phyloP scores from a whole-genome alignment of 2,329 filamentous ascomycete genomes.

The Ophiostoma tasmaniense region DNA sequence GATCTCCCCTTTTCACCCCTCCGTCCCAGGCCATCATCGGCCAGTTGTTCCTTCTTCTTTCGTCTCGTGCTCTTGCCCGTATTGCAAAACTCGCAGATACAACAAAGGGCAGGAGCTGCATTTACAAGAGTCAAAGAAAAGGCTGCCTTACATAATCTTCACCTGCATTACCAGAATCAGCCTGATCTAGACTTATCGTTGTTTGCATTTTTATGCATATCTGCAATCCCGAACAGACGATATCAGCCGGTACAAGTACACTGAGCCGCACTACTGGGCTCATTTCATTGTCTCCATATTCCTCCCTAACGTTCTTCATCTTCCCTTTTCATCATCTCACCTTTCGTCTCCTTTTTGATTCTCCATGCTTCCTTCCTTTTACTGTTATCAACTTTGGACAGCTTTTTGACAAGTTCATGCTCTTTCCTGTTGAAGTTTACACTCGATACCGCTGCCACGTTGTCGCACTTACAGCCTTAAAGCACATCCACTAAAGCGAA shows the following conservation, averaged over 20 bases:
- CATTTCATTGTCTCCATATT: background rate
- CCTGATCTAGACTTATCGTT: background rate
- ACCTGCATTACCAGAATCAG: too few species aligned
- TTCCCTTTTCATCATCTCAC: background rate
- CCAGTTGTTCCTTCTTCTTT: background rate
- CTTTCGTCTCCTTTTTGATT: background rate
- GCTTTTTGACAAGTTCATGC: background rate
- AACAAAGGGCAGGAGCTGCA: too few species aligned
- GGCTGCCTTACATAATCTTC: background rate
- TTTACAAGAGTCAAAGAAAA: too few species aligned
- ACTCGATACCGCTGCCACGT: background rate
- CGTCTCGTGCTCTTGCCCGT: background rate
- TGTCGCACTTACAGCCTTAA: background rate
- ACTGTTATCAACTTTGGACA: background rate
- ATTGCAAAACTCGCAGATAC: too few species aligned
- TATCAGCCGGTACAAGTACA: background rate
- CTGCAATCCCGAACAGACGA: background rate
- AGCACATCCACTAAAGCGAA: background rate
- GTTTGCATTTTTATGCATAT: background rate
- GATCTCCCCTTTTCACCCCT: background rate
- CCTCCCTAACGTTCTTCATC: background rate
- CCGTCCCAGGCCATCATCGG: background rate
- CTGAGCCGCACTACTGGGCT: background rate
- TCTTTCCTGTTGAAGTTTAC: background rate
- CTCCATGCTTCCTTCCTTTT: background rate